These are phyloP conservation scores for Malus fusca DNA, from an alignment of 306 rosid genomes.

Conservation along the genomic window DNA sequence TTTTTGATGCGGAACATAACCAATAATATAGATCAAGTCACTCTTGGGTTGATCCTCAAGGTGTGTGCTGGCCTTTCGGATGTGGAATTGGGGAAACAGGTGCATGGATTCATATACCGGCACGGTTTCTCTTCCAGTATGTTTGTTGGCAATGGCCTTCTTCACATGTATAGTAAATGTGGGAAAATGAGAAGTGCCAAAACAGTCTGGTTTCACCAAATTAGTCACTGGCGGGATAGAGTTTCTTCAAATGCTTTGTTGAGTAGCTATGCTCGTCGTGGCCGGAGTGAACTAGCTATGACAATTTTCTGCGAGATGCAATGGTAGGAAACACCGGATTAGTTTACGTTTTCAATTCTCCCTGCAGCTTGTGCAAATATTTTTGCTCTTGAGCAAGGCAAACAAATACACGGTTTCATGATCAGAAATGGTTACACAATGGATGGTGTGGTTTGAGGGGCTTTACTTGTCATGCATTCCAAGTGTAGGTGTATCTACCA, in stretches of 20 bases:
- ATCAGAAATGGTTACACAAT: constrained; percentile 47
- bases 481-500: too few species aligned
- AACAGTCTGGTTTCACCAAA: constrained; percentile 48
- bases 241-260: constrained; percentile 68
- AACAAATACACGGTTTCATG: constrained; percentile 66
- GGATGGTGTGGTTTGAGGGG: background rate
- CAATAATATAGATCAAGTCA: constrained; percentile 38
- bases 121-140: constrained; percentile 35
- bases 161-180: constrained; percentile 79
- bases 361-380: constrained; percentile 62
- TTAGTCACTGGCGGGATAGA: constrained; percentile 48
- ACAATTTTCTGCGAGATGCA: constrained; percentile 56
- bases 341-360: constrained; percentile 48
- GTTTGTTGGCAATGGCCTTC: constrained; percentile 57
- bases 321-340: constrained; percentile 52
- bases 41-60: constrained; percentile 51
- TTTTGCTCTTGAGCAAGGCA: constrained; percentile 43
- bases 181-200: constrained; percentile 54
- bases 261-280: constrained; percentile 45
- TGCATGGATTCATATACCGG: constrained; percentile 57
- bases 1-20: constrained; percentile 34
- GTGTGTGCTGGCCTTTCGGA: constrained; percentile 42
- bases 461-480: too few species aligned
- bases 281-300: constrained; percentile 47
- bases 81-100: constrained; percentile 55